These are phyloP conservation scores for Colletotrichum theobromicola DNA, from an alignment of 2,329 filamentous ascomycete genomes.

Conservation along the genomic window DNA sequence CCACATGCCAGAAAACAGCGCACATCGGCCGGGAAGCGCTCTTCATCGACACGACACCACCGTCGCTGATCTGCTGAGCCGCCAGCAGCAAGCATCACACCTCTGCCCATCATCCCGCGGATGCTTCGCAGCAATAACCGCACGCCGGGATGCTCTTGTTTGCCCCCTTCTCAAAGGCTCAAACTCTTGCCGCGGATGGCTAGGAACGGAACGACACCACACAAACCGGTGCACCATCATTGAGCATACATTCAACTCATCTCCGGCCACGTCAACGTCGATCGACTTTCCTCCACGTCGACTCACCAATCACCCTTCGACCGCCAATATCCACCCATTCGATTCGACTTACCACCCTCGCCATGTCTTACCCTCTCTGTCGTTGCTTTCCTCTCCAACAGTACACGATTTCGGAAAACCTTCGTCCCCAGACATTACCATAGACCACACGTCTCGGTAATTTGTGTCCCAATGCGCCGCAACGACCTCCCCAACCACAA, in stretches of 20 bases:
- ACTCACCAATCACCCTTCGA: not conserved
- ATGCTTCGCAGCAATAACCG: not conserved
- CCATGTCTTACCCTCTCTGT: not conserved
- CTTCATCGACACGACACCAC: not conserved
- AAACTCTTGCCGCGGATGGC: not conserved
- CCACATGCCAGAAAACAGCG: constrained; percentile 30
- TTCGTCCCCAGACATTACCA: constrained; percentile 3
- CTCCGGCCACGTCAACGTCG: constrained; percentile 12
- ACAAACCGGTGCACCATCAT: not conserved
- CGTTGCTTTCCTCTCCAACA: not conserved
- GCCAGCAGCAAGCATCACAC: not conserved
- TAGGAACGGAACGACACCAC: not conserved
- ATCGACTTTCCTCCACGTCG: constrained; percentile 1
- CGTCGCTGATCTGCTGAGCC: not conserved
- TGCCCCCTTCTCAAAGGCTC: not conserved
- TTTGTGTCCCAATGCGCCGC: not conserved
- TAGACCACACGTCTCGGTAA: not conserved
- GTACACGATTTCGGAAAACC: not conserved
- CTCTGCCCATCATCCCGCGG: not conserved
- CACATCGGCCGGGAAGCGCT: constrained; percentile 11
- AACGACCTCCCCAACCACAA: not conserved
- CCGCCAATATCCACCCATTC: not conserved
- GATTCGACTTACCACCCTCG: not conserved
- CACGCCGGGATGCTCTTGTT: not conserved
- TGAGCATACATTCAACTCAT: not conserved